Conservation (phyloP, 108 stramenopile genomes). For the Pseudonitzschia multiseries region DNA sequence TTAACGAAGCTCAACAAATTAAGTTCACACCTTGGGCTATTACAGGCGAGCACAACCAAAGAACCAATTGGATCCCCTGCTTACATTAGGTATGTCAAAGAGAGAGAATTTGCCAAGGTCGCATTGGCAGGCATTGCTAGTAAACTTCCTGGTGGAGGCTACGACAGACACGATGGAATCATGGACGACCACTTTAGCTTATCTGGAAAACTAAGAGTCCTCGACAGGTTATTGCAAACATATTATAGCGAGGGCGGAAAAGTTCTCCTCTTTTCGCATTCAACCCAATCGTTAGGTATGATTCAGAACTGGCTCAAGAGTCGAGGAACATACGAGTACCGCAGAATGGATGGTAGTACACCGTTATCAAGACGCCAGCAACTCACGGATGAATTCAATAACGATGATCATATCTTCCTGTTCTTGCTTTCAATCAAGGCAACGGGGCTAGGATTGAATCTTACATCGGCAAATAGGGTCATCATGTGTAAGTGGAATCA, state of each 20-base stretch:
- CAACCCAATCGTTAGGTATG: conserved; percentile 85
- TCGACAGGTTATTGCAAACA: conserved; percentile 46
- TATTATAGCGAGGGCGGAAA: conserved; percentile 48
- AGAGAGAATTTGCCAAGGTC: conserved; percentile 73
- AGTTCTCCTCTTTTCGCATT: conserved; percentile 90
- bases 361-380: conserved; percentile 60
- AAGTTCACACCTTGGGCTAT: conserved; percentile 67
- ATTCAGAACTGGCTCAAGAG: conserved; percentile 70
- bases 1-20: conserved; percentile 60
- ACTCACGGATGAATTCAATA: conserved; percentile 59
- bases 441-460: conserved; percentile 46
- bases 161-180: conserved; percentile 55
- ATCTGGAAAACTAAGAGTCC: conserved; percentile 78
- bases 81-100: conserved; percentile 46
- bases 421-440: conserved; percentile 90
- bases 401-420: conserved; percentile 56
- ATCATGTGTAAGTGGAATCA: conserved; percentile 9
- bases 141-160: conserved; percentile 58
- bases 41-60: conserved; percentile 60
- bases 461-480: conserved; percentile 68
- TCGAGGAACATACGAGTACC: conserved; percentile 52
- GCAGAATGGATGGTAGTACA: conserved; percentile 89
- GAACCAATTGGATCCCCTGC: conserved; percentile 28
- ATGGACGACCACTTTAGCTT: conserved; percentile 76
- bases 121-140: conserved; percentile 62